A percentile compares a stretch with the other conserved stretches of the same genome.
phyloP scores from a whole-genome alignment of 1,139 yeast genomes.

The Pichia sp. region DNA sequence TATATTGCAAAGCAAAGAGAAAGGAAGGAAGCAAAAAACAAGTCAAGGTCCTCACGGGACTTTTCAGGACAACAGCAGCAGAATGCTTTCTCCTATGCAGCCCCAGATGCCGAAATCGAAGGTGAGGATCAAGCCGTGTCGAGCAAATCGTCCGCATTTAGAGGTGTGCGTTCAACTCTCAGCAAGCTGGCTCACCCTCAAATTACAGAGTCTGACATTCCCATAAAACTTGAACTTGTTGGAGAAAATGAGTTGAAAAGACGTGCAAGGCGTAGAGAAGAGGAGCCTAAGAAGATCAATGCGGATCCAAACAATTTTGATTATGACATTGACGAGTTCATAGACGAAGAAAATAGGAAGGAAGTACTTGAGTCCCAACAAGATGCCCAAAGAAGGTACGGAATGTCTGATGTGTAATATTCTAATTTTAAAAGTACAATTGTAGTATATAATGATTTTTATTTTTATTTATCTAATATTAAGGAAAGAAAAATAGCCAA shows the following conservation, averaged over 20 bases:
- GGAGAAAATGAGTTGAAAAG: slow-evolving; percentile 22
- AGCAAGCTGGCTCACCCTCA: slow-evolving; percentile 18
- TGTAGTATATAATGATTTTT: too few species aligned
- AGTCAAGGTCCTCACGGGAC: slow-evolving; percentile 5
- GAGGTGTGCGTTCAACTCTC: slow-evolving; percentile 10
- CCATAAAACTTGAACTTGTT: slow-evolving; percentile 32
- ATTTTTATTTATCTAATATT: too few species aligned
- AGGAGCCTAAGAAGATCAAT: slow-evolving; percentile 14
- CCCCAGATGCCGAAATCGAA: slow-evolving; percentile 35
- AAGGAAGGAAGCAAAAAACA: slow-evolving; percentile 3
- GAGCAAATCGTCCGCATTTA: slow-evolving; percentile 3
- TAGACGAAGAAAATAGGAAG: slow-evolving; percentile 39
- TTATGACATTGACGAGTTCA: slow-evolving; percentile 46
- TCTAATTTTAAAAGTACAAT: neutral
- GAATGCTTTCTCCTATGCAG: slow-evolving; percentile 29
- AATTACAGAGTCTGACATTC: slow-evolving; percentile 33
- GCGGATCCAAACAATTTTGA: slow-evolving; percentile 37
- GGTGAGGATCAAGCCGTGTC: slow-evolving; percentile 12
- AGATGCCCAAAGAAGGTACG: slow-evolving; percentile 5
- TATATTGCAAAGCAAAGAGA: slow-evolving; percentile 19
- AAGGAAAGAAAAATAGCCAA: too few species aligned
- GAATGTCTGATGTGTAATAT: slow-evolving; percentile 8
- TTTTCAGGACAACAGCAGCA: neutral
- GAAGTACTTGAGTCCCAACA: slow-evolving; percentile 19
- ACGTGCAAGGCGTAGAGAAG: slow-evolving; percentile 14